Evolutionary conservation across 2,329 filamentous ascomycete genomes (phyloP).

Genomic region (Byssochlamys sp.): DNA sequence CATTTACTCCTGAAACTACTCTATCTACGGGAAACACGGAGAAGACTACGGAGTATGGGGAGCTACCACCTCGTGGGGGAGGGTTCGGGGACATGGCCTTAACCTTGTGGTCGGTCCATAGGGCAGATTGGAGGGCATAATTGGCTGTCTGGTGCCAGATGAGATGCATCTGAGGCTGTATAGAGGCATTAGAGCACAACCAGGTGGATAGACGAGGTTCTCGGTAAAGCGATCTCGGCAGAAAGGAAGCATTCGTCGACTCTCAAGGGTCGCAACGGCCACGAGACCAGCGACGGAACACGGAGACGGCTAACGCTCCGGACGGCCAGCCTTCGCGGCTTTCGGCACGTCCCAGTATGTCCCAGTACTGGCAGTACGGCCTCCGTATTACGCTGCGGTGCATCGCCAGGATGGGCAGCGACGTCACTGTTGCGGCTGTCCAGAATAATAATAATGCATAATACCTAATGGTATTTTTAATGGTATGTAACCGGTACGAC

Average conservation of each 20-base stretch:
- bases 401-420: not conserved
- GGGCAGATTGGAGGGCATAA: not conserved
- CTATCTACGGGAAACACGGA: not conserved
- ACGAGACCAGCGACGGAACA: not conserved
- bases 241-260: not conserved
- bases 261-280: not conserved
- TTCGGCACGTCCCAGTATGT: not conserved
- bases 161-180: not conserved
- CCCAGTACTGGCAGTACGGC: not conserved
- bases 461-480: too few relatives aligned
- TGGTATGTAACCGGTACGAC: too few relatives aligned
- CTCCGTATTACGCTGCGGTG: not conserved
- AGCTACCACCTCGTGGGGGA: not conserved
- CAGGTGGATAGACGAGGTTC: slow-evolving; percentile 1
- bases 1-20: not conserved
- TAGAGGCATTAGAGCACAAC: not conserved
- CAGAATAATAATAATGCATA: too few relatives aligned
- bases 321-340: not conserved
- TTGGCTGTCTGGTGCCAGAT: not conserved
- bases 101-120: not conserved
- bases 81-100: not conserved
- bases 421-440: not conserved
- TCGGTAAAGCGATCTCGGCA: slow-evolving; percentile 1
- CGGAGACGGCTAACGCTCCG: not conserved
- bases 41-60: not conserved